phyloP scores from a whole-genome alignment of 768 basidiomycete genomes.

The Rhizopogon roseolus region DNA sequence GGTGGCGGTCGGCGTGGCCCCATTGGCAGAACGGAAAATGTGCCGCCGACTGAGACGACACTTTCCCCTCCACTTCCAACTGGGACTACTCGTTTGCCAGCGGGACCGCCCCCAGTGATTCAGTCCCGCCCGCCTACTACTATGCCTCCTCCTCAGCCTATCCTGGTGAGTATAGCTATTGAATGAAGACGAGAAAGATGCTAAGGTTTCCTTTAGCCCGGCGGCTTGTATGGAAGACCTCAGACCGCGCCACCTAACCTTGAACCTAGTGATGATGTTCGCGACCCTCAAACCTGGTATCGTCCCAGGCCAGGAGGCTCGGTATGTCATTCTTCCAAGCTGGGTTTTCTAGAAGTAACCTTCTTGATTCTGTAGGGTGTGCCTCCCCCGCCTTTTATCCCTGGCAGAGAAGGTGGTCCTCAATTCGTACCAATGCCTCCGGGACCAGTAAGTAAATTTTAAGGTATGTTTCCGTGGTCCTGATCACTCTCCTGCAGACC shows the following conservation, averaged over 20 bases:
- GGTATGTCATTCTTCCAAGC: constrained; percentile 9
- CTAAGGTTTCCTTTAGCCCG: background rate
- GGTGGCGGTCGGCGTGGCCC: background rate
- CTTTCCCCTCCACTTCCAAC: background rate
- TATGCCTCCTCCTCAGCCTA: constrained; percentile 17
- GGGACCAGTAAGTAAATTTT: constrained; percentile 44
- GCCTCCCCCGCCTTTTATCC: constrained; percentile 23
- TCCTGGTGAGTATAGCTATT: constrained; percentile 10
- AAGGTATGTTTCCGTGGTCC: background rate
- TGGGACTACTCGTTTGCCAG: background rate
- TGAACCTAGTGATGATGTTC: constrained; percentile 11
- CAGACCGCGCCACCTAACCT: constrained; percentile 19
- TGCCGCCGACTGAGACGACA: background rate
- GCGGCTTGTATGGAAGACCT: constrained; percentile 5
- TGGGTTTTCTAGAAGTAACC: background rate
- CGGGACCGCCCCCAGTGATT: no score
- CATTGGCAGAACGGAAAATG: background rate
- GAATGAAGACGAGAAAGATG: background rate
- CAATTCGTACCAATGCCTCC: constrained; percentile 43
- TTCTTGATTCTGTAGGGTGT: constrained; percentile 12
- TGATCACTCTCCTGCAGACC: constrained; percentile 34
- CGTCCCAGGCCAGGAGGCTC: constrained; percentile 4
- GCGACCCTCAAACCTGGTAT: constrained; percentile 21
- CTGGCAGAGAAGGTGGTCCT: constrained; percentile 15
- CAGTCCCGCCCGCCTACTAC: constrained; percentile 9